phyloP scores from a whole-genome alignment of 345 rosid genomes.

The Stellera chamaejasme region DNA sequence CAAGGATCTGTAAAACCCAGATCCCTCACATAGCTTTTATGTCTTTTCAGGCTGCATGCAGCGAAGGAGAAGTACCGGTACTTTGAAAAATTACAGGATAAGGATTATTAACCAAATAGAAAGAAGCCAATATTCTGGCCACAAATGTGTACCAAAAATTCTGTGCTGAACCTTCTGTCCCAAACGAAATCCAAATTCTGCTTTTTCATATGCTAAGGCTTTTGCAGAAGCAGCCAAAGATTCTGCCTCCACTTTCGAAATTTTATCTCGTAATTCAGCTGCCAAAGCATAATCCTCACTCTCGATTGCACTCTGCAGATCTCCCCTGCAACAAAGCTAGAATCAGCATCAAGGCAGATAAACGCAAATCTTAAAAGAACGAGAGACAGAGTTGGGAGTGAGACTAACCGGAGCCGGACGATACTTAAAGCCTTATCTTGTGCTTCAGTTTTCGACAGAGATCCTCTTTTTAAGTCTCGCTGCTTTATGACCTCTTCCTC shows the following conservation, averaged over 20 bases:
- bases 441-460: constrained; percentile 88
- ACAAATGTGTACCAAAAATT: constrained; percentile 41
- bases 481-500: constrained; percentile 67
- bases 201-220: constrained; percentile 74
- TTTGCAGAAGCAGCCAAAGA: constrained; percentile 80
- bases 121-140: not conserved
- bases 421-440: constrained; percentile 82
- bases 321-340: constrained; percentile 49
- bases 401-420: constrained; percentile 61
- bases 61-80: too few species aligned
- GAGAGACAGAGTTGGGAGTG: not conserved
- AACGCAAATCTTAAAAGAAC: not conserved
- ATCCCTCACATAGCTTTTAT: too few species aligned
- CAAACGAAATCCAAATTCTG: constrained; percentile 70
- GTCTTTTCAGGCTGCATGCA: too few species aligned
- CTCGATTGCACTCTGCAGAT: constrained; percentile 77
- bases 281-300: constrained; percentile 71
- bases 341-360: constrained; percentile 6
- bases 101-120: too few species aligned
- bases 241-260: constrained; percentile 75
- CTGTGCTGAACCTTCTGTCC: constrained; percentile 92
- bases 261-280: constrained; percentile 64
- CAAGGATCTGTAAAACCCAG: too few species aligned
- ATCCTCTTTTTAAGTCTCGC: constrained; percentile 65
- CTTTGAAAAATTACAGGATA: too few species aligned